phyloP scores from a whole-genome alignment of 495 filamentous ascomycete species.

The Penicillium coprophilum region DNA sequence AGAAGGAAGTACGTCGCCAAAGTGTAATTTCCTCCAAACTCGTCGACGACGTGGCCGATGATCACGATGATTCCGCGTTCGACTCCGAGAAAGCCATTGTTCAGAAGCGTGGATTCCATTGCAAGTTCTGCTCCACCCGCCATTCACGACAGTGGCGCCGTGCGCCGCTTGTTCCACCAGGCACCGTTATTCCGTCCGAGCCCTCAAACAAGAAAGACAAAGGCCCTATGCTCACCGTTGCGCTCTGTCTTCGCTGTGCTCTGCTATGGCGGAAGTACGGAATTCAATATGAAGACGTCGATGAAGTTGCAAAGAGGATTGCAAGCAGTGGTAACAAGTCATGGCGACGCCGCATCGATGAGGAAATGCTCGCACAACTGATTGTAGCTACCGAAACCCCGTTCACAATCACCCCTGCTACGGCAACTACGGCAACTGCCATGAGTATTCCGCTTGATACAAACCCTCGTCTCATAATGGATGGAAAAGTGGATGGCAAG shows the following conservation, averaged over 20 bases:
- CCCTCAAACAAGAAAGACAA: conserved; percentile 69
- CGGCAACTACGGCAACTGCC: conserved; percentile 46
- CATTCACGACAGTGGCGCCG: conserved; percentile 87
- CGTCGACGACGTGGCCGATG: conserved; percentile 89
- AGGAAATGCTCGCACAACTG: conserved; percentile 85
- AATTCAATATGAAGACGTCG: conserved; percentile 93
- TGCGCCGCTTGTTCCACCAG: conserved; percentile 73
- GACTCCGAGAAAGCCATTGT: conserved; percentile 80
- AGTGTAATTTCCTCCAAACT: conserved; percentile 62
- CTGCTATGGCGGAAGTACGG: conserved; percentile 91
- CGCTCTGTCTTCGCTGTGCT: conserved; percentile 86
- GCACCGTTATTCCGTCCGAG: conserved; percentile 69
- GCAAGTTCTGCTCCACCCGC: conserved; percentile 86
- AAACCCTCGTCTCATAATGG: conserved; percentile 42
- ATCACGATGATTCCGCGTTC: conserved; percentile 93
- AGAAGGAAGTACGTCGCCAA: conserved; percentile 70
- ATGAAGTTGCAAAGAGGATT: conserved; percentile 89
- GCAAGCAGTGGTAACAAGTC: conserved; percentile 77
- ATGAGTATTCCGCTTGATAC: conserved; percentile 44
- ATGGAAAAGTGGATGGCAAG: not conserved
- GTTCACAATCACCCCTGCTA: conserved; percentile 45
- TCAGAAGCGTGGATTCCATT: conserved; percentile 81
- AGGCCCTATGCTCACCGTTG: conserved; percentile 69
- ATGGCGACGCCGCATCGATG: conserved; percentile 85
- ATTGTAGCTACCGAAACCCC: conserved; percentile 54